Conservation (phyloP, 306 rosid species). For the Glycyrrhiza uralensis region DNA sequence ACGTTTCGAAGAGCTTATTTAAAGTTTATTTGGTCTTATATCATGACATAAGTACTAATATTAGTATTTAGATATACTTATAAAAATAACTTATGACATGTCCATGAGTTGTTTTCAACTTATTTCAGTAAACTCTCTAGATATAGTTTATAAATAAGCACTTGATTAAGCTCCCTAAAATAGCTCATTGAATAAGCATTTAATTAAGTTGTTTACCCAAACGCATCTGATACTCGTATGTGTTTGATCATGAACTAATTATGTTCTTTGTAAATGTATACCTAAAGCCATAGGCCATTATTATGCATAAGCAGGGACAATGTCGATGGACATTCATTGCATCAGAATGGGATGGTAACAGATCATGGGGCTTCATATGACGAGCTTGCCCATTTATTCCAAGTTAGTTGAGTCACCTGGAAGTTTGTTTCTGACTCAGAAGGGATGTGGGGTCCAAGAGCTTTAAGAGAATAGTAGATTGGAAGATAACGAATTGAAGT, state of each 20-base stretch:
- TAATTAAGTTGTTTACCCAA: too few relatives aligned
- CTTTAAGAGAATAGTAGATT: background rate
- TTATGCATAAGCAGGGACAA: background rate
- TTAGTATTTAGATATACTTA: too few relatives aligned
- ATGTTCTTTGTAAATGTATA: background rate
- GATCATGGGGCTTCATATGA: conserved; percentile 11
- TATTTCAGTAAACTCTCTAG: too few relatives aligned
- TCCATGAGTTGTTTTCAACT: too few relatives aligned
- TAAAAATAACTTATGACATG: too few relatives aligned
- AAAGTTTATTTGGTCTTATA: too few relatives aligned
- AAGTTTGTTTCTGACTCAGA: background rate
- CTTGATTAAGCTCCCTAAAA: too few relatives aligned
- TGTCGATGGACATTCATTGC: conserved; percentile 7
- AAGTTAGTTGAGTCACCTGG: conserved; percentile 35
- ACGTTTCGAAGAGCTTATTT: too few relatives aligned
- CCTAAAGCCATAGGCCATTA: background rate
- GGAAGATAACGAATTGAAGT: background rate
- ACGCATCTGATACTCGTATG: too few relatives aligned
- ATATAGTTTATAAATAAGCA: too few relatives aligned
- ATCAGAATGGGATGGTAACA: background rate
- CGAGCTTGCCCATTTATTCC: conserved; percentile 1
- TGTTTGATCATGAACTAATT: background rate
- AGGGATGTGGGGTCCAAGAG: background rate
- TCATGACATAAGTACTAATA: too few relatives aligned
- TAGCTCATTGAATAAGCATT: too few relatives aligned